Conservation (phyloP, 2,329 filamentous ascomycete species). For the Ceratocystiopsis sp. region DNA sequence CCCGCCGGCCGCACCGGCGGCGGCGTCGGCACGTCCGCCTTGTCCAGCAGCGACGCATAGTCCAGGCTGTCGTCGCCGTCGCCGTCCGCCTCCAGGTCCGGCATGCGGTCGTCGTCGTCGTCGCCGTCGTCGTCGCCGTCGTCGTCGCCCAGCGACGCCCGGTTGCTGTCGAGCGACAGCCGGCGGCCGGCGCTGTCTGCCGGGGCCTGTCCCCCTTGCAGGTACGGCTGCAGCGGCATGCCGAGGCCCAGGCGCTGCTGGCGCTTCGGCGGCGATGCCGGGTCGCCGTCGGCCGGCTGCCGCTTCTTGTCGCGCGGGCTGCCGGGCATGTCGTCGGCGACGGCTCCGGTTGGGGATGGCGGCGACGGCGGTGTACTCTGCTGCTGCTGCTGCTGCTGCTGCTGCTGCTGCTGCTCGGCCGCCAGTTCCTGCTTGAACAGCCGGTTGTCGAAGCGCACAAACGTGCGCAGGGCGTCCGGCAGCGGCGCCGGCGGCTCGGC, state of each 20-base stretch:
- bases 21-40: not conserved
- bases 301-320: conserved; percentile 13
- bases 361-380: not conserved
- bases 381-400: not conserved
- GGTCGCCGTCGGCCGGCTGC: conserved; percentile 8
- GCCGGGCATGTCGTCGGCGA: no score
- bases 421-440: conserved; percentile 17
- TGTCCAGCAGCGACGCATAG: not conserved
- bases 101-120: not conserved
- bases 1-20: not conserved
- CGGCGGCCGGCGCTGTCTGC: conserved; percentile 31
- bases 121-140: conserved; percentile 8
- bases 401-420: no score
- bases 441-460: conserved; percentile 19
- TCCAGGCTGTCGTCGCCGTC: not conserved
- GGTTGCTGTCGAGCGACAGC: conserved; percentile 27
- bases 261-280: conserved; percentile 24
- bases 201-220: no score
- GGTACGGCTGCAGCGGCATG: no score
- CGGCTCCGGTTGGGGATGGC: not conserved
- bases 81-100: not conserved
- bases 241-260: conserved; percentile 27
- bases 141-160: conserved; percentile 19
- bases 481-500: conserved; percentile 10
- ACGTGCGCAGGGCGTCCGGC: conserved; percentile 15